These are phyloP conservation scores for Selaginella tamariscina DNA, from an alignment of 75 land plant genomes.

Conservation along the genomic window DNA sequence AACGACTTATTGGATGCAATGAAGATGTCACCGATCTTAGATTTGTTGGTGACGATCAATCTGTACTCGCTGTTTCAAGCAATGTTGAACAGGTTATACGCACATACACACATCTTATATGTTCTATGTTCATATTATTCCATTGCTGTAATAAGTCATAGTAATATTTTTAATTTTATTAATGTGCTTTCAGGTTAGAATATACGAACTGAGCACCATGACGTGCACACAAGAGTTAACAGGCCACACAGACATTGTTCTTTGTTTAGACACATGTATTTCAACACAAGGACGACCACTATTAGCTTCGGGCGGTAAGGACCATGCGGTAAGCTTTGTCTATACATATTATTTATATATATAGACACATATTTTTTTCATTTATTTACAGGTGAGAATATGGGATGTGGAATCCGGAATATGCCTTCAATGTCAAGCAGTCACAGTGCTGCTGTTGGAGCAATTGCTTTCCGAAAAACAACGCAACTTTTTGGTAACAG, in stretches of 20 bases:
- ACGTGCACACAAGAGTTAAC: conserved; percentile 64
- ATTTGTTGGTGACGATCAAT: conserved; percentile 62
- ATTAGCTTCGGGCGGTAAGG: conserved; percentile 40
- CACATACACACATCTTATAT: background rate
- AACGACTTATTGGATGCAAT: conserved; percentile 74
- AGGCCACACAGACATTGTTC: conserved; percentile 75
- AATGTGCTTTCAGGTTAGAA: conserved; percentile 51
- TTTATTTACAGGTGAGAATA: conserved; percentile 57
- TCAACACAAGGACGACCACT: conserved; percentile 15
- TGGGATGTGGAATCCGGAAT: conserved; percentile 56
- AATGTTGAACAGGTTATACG: conserved; percentile 70
- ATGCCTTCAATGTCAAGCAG: conserved; percentile 63
- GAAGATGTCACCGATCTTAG: conserved; percentile 83
- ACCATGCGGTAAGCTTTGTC: conserved; percentile 31
- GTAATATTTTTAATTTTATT: background rate
- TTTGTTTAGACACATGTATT: conserved; percentile 56
- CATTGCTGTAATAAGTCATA: background rate
- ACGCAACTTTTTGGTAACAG: conserved; percentile 70
- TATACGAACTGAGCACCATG: conserved; percentile 69
- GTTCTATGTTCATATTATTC: background rate
- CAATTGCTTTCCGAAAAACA: conserved; percentile 70
- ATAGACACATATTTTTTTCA: no score
- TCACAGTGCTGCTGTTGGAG: conserved; percentile 80
- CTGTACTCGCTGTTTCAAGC: conserved; percentile 81
- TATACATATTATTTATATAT: no score